Evolutionary conservation across 805 yeast genomes (phyloP).

Genomic region (Schwanniomyces occidentalis): DNA sequence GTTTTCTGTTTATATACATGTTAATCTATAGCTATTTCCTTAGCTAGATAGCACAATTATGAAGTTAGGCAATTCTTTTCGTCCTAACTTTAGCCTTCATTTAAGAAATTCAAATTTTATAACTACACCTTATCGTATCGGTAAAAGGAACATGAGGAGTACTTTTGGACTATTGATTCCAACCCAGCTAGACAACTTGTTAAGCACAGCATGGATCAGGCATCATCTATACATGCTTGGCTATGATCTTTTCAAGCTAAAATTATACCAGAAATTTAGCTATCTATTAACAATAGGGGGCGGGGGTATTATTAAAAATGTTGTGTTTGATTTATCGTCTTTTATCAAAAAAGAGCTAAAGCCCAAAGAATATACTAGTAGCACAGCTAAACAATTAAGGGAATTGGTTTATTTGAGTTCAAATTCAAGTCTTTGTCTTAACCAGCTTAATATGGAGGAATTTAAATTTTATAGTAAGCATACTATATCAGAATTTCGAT

Average conservation of each 20-base stretch:
- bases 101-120: no score
- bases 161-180: conserved; percentile 1
- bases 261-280: conserved; percentile 32
- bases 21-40: no score
- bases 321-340: conserved; percentile 33
- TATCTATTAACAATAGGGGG: conserved; percentile 27
- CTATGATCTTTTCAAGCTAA: conserved; percentile 31
- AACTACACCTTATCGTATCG: no score
- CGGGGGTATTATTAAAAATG: conserved; percentile 36
- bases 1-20: no score
- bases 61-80: neutral
- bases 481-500: conserved; percentile 13
- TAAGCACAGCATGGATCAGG: conserved; percentile 26
- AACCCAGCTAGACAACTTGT: conserved; percentile 6
- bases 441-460: neutral
- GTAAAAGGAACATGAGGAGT: no score
- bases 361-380: conserved; percentile 11
- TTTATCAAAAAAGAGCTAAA: conserved; percentile 30
- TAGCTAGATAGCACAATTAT: no score
- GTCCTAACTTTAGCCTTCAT: neutral
- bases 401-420: conserved; percentile 21
- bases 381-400: conserved; percentile 18
- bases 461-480: conserved; percentile 4
- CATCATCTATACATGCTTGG: conserved; percentile 37
- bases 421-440: conserved; percentile 5